Evolutionary conservation across 495 filamentous ascomycete species (phyloP).

Genomic region (Tirmania nivea): DNA sequence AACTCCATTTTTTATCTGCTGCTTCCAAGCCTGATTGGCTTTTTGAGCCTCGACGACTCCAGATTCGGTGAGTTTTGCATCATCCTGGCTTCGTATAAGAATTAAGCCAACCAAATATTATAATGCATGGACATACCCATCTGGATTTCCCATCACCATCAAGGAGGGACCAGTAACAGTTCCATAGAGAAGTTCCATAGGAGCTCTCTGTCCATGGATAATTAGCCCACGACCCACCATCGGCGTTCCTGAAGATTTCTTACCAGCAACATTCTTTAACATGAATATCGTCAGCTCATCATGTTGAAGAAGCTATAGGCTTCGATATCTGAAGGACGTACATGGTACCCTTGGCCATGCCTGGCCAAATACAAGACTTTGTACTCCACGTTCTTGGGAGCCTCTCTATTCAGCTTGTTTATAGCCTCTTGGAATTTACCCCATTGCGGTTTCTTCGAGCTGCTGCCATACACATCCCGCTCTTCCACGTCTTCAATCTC

Average conservation of each 20-base stretch:
- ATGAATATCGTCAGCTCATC: background rate
- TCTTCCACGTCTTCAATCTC: background rate
- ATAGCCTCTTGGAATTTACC: constrained; percentile 40
- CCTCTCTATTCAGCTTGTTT: constrained; percentile 29
- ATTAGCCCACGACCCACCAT: constrained; percentile 9
- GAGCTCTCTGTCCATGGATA: constrained; percentile 28
- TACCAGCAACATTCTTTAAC: constrained; percentile 17
- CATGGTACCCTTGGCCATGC: constrained; percentile 49
- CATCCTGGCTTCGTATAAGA: constrained; percentile 18
- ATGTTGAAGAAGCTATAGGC: background rate
- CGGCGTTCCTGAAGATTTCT: background rate
- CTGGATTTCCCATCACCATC: constrained; percentile 41
- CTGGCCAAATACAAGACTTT: constrained; percentile 49
- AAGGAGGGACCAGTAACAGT: constrained; percentile 55
- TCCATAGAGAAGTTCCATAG: constrained; percentile 48
- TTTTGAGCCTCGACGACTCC: constrained; percentile 40
- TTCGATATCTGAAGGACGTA: background rate
- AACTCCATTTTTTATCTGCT: constrained; percentile 32
- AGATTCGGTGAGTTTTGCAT: constrained; percentile 40
- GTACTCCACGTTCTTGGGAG: constrained; percentile 31
- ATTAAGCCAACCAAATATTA: background rate
- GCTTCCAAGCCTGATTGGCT: constrained; percentile 42
- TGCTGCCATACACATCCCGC: too few relatives aligned
- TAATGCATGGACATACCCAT: constrained; percentile 27
- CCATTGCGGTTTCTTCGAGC: constrained; percentile 32